Conservation (phyloP, 2,329 filamentous ascomycete species). For the Periconia macrospinosa region DNA sequence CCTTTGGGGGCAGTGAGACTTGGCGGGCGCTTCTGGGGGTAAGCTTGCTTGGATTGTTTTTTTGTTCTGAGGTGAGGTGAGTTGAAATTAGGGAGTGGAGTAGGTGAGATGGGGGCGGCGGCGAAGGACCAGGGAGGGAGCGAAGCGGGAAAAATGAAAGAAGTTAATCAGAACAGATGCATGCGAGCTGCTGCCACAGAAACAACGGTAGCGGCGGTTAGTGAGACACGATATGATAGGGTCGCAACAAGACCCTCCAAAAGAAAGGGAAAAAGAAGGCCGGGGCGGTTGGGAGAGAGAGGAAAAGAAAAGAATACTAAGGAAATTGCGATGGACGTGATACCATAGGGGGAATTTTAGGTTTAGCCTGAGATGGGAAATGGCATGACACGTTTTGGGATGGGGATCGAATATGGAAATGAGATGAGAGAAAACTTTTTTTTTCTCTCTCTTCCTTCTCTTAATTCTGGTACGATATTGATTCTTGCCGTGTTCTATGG, state of each 20-base stretch:
- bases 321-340: constrained; percentile 16
- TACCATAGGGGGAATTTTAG: not conserved
- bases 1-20: not conserved
- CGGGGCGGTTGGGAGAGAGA: not conserved
- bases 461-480: no score
- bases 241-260: not conserved
- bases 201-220: no score
- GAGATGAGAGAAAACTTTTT: no score
- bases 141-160: no score
- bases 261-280: not conserved
- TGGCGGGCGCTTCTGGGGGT: not conserved
- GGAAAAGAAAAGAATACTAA: not conserved
- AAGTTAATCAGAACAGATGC: no score
- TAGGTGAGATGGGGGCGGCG: not conserved
- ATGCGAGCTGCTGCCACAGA: no score
- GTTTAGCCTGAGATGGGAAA: not conserved
- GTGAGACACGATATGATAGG: no score
- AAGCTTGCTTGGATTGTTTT: not conserved
- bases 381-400: not conserved
- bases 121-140: no score
- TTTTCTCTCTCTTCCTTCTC: no score
- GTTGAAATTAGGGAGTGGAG: not conserved
- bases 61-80: no score
- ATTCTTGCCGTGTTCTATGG: no score
- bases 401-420: not conserved